Conservation (phyloP, 306 rosid genomes). For the Cercis canadensis region DNA sequence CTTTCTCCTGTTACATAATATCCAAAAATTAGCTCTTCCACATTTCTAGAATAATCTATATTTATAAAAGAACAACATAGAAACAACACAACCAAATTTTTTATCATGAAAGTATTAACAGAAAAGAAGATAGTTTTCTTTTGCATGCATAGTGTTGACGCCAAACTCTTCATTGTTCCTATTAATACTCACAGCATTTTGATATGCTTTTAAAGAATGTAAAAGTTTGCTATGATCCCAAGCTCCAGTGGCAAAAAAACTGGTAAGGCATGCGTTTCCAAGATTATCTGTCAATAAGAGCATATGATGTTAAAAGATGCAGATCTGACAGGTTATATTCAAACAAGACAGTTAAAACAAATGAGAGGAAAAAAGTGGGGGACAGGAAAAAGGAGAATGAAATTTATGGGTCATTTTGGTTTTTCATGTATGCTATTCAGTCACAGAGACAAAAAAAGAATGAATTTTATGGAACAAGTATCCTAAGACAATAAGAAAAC, state of each 20-base stretch:
- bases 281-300: constrained; percentile 75
- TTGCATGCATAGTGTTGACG: constrained; percentile 24
- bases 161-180: constrained; percentile 39
- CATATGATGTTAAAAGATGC: constrained; percentile 22
- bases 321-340: constrained; percentile 11
- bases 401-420: neutral
- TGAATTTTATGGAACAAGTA: too few species aligned
- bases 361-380: neutral
- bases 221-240: constrained; percentile 88
- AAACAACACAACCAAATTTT: neutral
- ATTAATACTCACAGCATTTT: constrained; percentile 87
- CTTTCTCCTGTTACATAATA: constrained; percentile 77
- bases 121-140: constrained; percentile 31
- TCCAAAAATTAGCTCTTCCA: constrained; percentile 48
- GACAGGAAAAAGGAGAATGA: neutral
- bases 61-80: constrained; percentile 19
- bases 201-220: constrained; percentile 93
- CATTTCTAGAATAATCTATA: constrained; percentile 15
- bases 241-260: constrained; percentile 90
- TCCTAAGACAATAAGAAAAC: too few species aligned
- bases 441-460: neutral
- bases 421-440: constrained; percentile 14
- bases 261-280: constrained; percentile 92
- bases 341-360: constrained; percentile 14
- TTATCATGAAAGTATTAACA: constrained; percentile 5